Evolutionary conservation across 176 grass and related monocot species (phyloP), one percentile per base, ranked within the genome.

Genomic region (Avena insularis): DNA sequence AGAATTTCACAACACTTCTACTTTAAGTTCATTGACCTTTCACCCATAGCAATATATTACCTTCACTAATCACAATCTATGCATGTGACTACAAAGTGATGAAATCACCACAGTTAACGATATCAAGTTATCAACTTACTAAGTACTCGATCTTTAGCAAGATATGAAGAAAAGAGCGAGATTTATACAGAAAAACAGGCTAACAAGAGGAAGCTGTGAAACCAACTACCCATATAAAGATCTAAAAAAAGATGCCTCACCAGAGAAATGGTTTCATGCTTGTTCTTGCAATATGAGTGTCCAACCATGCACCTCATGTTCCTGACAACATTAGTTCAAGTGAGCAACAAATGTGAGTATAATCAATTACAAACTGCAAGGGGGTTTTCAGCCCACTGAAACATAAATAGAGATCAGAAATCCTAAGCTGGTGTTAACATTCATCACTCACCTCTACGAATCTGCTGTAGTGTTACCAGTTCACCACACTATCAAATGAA

Each of bases 401-500:
- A 57, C 7, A 1, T 57, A 57, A 19, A 57, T 57, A 57, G 54
- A 16, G 4, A 57, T 57, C 4, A 57, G 5, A 17, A 57, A 57
- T 56, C 38, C 38, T 40, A 57, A 57, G 54, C 54, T 57, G 54
- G 5, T 57, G 14, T 57, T 57, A 57, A 8, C 54, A 19, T 6
- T 17, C 54, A 19, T 57, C 6, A 57, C 15, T 57, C 54, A 57
- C 54, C 54, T 16, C 54, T 57, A 57, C 15, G 16, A 57, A 2
- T 16, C 16, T 57, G 54, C 54, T 17, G 5, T 57, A 57, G 4
- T 55, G 54, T 5, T 40, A 68, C 14, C 14, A 20, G 16, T 17
- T 54, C 59, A 38, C 19, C 68, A 80, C 62, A 45, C n/a, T 78
- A 66, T 78, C 21, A 75, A 49, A 75, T 62, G 56, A 62, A 74